Percentiles rank a stretch among this genome's conserved stretches.
Evolutionary conservation across 768 basidiomycete genomes (phyloP).

Genomic region (Udeniomyces megalosporus): DNA sequence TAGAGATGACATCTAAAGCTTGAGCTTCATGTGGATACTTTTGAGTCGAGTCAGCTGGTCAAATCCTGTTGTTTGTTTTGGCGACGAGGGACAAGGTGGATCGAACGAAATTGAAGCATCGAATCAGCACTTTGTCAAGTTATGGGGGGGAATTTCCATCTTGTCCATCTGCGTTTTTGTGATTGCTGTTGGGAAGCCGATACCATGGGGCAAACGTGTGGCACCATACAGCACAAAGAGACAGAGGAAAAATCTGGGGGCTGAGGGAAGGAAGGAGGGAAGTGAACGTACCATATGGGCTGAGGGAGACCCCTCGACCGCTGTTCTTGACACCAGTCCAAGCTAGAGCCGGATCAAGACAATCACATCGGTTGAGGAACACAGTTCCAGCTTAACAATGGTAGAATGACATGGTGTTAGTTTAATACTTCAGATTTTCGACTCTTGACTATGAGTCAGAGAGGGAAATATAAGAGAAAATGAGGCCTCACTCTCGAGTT

Average conservation of each 20-base stretch:
- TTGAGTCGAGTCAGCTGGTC: conserved; percentile 28
- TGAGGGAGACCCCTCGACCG: conserved; percentile 77
- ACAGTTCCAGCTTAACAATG: conserved; percentile 52
- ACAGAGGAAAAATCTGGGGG: neutral
- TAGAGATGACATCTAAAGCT: conserved; percentile 4
- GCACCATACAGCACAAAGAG: no score
- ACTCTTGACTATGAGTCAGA: neutral
- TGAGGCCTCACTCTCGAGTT: conserved; percentile 39
- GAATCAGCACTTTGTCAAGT: neutral
- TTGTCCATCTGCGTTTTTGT: no score
- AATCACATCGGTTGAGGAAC: conserved; percentile 85
- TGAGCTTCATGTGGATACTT: conserved; percentile 27
- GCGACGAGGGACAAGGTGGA: no score
- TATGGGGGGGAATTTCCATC: no score
- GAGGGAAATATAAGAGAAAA: neutral
- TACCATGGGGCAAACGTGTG: no score
- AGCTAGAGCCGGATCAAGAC: conserved; percentile 74
- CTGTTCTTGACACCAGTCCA: conserved; percentile 94
- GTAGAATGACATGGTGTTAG: neutral
- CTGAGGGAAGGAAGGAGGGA: neutral
- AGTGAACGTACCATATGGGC: conserved; percentile 48
- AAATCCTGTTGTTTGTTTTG: no score
- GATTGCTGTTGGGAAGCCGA: no score
- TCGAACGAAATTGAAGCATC: neutral
- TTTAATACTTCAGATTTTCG: neutral